Evolutionary conservation across 169 alveolate species (phyloP).

Genomic region (Plasmodium berghei): DNA sequence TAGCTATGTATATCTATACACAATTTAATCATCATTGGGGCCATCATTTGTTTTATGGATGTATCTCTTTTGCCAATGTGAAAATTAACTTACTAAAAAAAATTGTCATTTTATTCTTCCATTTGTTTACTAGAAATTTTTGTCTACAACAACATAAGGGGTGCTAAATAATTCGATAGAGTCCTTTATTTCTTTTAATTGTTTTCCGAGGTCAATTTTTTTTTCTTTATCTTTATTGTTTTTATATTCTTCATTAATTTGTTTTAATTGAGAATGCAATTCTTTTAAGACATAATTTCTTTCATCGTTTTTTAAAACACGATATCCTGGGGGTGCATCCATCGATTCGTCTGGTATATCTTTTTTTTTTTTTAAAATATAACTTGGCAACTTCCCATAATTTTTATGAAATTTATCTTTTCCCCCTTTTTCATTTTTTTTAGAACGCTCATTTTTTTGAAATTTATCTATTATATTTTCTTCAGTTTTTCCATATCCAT

Average conservation of each 20-base stretch:
- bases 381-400: slow-evolving; percentile 52
- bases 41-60: too few relatives aligned
- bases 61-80: too few relatives aligned
- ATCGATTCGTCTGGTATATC: slow-evolving; percentile 25
- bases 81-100: too few relatives aligned
- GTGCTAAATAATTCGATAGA: slow-evolving; percentile 51
- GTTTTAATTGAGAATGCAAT: slow-evolving; percentile 54
- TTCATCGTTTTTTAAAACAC: slow-evolving; percentile 53
- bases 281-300: slow-evolving; percentile 51
- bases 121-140: slow-evolving; percentile 17
- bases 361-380: slow-evolving; percentile 56
- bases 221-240: slow-evolving; percentile 30
- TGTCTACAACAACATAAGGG: slow-evolving; percentile 45
- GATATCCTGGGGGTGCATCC: slow-evolving; percentile 42
- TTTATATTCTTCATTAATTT: slow-evolving; percentile 50
- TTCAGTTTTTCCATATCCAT: slow-evolving; percentile 14
- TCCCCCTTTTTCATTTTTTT: slow-evolving; percentile 1
- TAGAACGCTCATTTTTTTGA: slow-evolving; percentile 3
- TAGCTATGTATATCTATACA: too few relatives aligned
- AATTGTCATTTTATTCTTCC: too few relatives aligned
- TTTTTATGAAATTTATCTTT: slow-evolving; percentile 43
- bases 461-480: slow-evolving; percentile 39
- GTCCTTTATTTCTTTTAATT: slow-evolving; percentile 46
- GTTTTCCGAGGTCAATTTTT: slow-evolving; percentile 55
- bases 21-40: too few relatives aligned